Conservation (phyloP, 768 basidiomycete genomes). For the Trametes villosa region DNA sequence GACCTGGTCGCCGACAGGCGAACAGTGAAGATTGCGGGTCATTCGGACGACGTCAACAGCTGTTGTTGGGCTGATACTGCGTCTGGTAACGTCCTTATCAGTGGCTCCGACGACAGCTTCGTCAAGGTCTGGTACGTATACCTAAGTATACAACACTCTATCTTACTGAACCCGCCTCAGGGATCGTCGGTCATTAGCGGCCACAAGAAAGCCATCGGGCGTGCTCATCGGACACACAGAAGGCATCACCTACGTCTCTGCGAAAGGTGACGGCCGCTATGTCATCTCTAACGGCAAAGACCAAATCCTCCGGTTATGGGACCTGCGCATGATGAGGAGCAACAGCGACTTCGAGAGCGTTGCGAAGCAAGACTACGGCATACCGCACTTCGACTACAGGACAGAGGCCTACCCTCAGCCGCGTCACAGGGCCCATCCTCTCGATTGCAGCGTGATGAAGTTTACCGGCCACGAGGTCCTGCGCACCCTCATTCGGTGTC, state of each 20-base stretch:
- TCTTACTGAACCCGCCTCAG: constrained; percentile 32
- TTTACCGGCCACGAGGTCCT: constrained; percentile 91
- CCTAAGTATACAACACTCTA: not conserved
- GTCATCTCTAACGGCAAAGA: constrained; percentile 97
- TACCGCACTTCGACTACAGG: constrained; percentile 78
- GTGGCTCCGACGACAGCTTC: constrained; percentile 93
- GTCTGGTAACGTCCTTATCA: constrained; percentile 93
- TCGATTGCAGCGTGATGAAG: constrained; percentile 94
- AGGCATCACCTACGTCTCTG: constrained; percentile 91
- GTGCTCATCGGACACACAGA: constrained; percentile 95
- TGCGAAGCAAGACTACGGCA: constrained; percentile 55
- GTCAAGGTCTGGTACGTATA: constrained; percentile 87
- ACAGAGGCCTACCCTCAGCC: constrained; percentile 70
- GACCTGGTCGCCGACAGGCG: constrained; percentile 82
- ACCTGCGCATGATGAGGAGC: constrained; percentile 89
- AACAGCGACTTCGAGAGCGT: constrained; percentile 68
- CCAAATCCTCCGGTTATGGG: constrained; percentile 90
- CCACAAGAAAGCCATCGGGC: constrained; percentile 78
- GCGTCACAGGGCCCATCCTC: constrained; percentile 67
- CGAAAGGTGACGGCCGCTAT: constrained; percentile 96
- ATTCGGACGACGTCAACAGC: constrained; percentile 91
- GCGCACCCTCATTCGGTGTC: constrained; percentile 91
- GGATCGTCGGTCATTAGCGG: constrained; percentile 55
- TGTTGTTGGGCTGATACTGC: constrained; percentile 94
- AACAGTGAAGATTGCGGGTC: constrained; percentile 86